Evolutionary conservation across 257 asterid species (phyloP).

Genomic region (Agastache rugosa): DNA sequence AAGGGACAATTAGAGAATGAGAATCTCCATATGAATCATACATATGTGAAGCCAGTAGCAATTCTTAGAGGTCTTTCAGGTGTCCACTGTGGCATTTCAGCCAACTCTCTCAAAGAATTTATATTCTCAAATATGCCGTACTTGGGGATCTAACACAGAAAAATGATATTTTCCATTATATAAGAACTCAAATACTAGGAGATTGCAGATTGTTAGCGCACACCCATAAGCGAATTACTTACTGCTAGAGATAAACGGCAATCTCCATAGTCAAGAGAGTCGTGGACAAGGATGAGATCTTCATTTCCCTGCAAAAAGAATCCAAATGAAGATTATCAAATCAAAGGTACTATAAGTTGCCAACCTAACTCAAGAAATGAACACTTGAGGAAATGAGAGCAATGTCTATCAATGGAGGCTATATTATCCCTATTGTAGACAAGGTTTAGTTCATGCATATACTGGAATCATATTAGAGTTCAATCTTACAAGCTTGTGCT

Average conservation of each 20-base stretch:
- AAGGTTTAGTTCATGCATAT: neutral
- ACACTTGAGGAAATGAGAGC: neutral
- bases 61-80: slow-evolving; percentile 92
- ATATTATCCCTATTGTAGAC: neutral
- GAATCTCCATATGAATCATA: slow-evolving; percentile 43
- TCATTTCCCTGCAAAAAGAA: slow-evolving; percentile 71
- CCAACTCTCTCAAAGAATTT: slow-evolving; percentile 85
- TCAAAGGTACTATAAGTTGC: slow-evolving; percentile 10
- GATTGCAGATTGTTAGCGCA: slow-evolving; percentile 3
- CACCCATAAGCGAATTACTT: slow-evolving; percentile 40
- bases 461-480: slow-evolving; percentile 19
- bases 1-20: slow-evolving; percentile 17
- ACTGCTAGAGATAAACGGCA: slow-evolving; percentile 94
- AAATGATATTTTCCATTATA: slow-evolving; percentile 24
- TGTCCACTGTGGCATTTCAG: slow-evolving; percentile 96
- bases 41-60: slow-evolving; percentile 95
- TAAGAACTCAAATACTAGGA: slow-evolving; percentile 25
- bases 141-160: slow-evolving; percentile 76
- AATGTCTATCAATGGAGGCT: neutral
- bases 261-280: slow-evolving; percentile 90
- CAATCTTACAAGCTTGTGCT: slow-evolving; percentile 7
- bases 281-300: slow-evolving; percentile 93
- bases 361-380: neutral
- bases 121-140: slow-evolving; percentile 95
- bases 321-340: slow-evolving; percentile 28